Evolutionary conservation across 2,329 filamentous ascomycete genomes (phyloP).

Genomic region (Penicillium sp.): DNA sequence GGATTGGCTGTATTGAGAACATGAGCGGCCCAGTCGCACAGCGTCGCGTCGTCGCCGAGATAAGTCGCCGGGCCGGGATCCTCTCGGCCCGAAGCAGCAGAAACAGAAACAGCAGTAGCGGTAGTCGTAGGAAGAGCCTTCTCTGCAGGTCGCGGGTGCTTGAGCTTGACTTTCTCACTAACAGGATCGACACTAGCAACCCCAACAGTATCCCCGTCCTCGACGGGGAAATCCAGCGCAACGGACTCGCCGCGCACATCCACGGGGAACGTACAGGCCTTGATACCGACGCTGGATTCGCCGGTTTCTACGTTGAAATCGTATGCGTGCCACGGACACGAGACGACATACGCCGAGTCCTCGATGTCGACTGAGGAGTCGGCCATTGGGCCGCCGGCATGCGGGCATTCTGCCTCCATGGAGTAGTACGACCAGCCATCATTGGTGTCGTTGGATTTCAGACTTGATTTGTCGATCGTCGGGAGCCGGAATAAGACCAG

Average conservation of each 20-base stretch:
- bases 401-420: conserved; percentile 44
- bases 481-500: conserved; percentile 41
- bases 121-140: conserved; percentile 1
- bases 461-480: conserved; percentile 29
- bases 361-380: conserved; percentile 43
- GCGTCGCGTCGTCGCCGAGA: conserved; percentile 35
- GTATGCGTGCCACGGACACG: conserved; percentile 44
- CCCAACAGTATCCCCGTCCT: conserved; percentile 20
- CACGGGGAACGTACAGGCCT: conserved; percentile 42
- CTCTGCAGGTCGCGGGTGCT: conserved; percentile 23
- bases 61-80: conserved; percentile 20
- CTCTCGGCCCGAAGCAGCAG: conserved; percentile 9
- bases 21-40: conserved; percentile 44
- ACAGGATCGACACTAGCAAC: conserved; percentile 35
- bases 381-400: conserved; percentile 41
- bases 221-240: conserved; percentile 27
- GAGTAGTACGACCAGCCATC: conserved; percentile 42
- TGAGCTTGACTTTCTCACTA: conserved; percentile 41
- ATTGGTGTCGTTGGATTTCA: conserved; percentile 26
- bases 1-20: conserved; percentile 40
- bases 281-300: conserved; percentile 42
- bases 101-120: conserved; percentile 4
- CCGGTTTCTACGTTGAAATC: conserved; percentile 45
- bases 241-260: conserved; percentile 31
- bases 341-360: conserved; percentile 41